Percentiles rank a stretch among this genome's conserved stretches.
phyloP scores from a whole-genome alignment of 371 early-diverging fungal species.

The Apophysomyces trapeziformis region DNA sequence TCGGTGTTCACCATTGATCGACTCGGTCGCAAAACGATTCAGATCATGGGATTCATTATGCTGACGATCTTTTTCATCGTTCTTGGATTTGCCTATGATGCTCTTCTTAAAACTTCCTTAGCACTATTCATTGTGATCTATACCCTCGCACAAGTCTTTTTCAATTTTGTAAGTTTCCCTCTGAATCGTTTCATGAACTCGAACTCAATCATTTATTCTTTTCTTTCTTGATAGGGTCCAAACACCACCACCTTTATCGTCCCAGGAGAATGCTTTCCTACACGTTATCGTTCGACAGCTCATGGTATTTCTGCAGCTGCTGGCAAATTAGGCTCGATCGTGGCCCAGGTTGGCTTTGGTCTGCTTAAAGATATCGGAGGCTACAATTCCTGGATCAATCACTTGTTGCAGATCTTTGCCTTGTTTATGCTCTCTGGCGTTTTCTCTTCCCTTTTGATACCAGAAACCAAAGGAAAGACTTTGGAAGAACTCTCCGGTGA shows the following conservation, averaged over 20 bases:
- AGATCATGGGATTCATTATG: conserved; percentile 70
- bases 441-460: conserved; percentile 57
- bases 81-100: conserved; percentile 51
- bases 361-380: conserved; percentile 76
- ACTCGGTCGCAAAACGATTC: conserved; percentile 85
- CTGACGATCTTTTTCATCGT: conserved; percentile 51
- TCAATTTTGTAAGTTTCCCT: conserved; percentile 75
- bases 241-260: conserved; percentile 85
- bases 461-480: conserved; percentile 52
- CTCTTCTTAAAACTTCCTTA: conserved; percentile 53
- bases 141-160: conserved; percentile 84
- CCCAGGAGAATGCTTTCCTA: conserved; percentile 89
- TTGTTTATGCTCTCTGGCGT: conserved; percentile 78
- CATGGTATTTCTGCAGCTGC: conserved; percentile 91
- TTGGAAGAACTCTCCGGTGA: conserved; percentile 51
- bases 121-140: conserved; percentile 74
- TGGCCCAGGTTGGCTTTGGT: conserved; percentile 77
- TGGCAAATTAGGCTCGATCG: conserved; percentile 87
- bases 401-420: conserved; percentile 76
- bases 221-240: conserved; percentile 46
- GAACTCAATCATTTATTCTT: background rate
- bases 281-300: conserved; percentile 82
- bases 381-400: conserved; percentile 62
- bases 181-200: background rate
- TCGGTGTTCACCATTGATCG: conserved; percentile 82